A percentile compares a stretch with the other conserved stretches of the same genome.
phyloP scores from a whole-genome alignment of 2,329 filamentous ascomycete species.

The Monilinia laxa region DNA sequence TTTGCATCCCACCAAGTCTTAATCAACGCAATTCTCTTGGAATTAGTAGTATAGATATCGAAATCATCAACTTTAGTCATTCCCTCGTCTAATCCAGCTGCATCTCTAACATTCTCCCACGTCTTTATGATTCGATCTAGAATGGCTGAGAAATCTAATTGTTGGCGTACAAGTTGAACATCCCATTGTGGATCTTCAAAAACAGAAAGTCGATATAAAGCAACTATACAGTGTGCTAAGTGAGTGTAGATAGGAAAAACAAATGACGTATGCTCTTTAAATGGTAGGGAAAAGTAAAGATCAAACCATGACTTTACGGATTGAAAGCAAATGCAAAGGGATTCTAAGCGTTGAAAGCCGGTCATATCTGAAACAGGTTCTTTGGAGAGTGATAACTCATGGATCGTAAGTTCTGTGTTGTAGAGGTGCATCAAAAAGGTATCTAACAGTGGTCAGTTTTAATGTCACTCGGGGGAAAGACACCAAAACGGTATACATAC shows the following conservation, averaged over 20 bases:
- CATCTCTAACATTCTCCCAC: neutral
- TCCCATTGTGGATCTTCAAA: conserved; percentile 22
- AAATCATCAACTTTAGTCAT: neutral
- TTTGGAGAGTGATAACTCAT: conserved; percentile 14
- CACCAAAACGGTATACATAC: neutral
- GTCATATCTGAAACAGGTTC: neutral
- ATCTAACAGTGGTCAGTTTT: neutral
- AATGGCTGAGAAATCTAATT: conserved; percentile 13
- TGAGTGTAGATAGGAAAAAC: conserved; percentile 11
- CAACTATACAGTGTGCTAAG: conserved; percentile 15
- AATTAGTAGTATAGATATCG: neutral
- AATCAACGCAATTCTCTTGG: conserved; percentile 4
- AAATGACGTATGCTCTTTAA: conserved; percentile 5
- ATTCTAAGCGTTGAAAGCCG: conserved; percentile 9
- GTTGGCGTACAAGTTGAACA: conserved; percentile 3
- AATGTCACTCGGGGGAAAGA: neutral
- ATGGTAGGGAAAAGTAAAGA: conserved; percentile 12
- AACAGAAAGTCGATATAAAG: conserved; percentile 12
- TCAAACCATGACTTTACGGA: conserved; percentile 25
- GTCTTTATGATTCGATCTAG: neutral
- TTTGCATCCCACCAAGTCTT: conserved; percentile 21
- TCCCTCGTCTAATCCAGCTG: neutral
- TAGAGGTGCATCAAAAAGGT: conserved; percentile 17
- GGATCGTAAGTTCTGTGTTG: conserved; percentile 22
- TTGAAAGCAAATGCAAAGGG: conserved; percentile 17